Evolutionary conservation across 176 grass and related monocot species (phyloP).

Genomic region (Oropetium thomaeum): DNA sequence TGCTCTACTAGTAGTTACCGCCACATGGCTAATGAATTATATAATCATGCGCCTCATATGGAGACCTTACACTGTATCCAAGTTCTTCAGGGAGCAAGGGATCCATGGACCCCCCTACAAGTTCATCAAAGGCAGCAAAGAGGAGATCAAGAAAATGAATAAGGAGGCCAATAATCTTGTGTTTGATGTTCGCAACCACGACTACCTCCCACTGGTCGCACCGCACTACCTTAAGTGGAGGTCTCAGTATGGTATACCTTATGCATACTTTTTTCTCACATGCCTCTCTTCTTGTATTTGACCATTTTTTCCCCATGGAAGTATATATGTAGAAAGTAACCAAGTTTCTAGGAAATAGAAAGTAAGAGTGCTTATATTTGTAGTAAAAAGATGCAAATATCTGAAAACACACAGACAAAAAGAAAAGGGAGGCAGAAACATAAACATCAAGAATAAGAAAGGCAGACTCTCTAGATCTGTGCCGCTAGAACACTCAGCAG

Average conservation of each 20-base stretch:
- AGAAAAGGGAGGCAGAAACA: neutral
- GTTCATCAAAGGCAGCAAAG: slow-evolving; percentile 22
- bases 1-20: neutral
- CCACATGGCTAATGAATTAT: slow-evolving; percentile 23
- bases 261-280: neutral
- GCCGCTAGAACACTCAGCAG: neutral
- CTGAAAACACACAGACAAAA: neutral
- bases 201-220: slow-evolving; percentile 19
- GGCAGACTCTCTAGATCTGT: neutral
- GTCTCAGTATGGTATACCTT: slow-evolving; percentile 37
- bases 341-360: neutral
- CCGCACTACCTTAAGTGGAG: slow-evolving; percentile 37
- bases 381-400: neutral
- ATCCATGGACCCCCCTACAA: slow-evolving; percentile 40
- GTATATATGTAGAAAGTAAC: no score
- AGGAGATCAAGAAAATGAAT: slow-evolving; percentile 30
- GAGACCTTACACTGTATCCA: no score
- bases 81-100: slow-evolving; percentile 40
- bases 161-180: neutral
- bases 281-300: neutral
- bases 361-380: neutral
- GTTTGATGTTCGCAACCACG: slow-evolving; percentile 30
- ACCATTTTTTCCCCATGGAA: neutral
- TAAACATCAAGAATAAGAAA: neutral
- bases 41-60: slow-evolving; percentile 28